Percentiles rank a stretch among this genome's conserved stretches.
Conservation (phyloP, 2,329 filamentous ascomycete species). For the Neofusicoccum ribis region DNA sequence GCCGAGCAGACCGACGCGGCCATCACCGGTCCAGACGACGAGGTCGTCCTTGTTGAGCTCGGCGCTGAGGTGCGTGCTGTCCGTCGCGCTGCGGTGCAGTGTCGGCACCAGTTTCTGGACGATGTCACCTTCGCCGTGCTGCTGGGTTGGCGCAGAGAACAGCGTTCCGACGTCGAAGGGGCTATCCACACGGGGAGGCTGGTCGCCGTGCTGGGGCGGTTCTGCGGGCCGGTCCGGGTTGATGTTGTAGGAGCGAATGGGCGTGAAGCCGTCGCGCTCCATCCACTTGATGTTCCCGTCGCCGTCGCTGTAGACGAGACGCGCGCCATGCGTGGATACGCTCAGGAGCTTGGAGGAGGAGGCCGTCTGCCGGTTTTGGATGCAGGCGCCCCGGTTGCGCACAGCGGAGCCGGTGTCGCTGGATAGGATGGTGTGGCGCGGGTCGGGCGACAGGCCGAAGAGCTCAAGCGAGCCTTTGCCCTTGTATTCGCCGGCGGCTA, state of each 20-base stretch:
- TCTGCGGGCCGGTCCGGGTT: slow-evolving; percentile 42
- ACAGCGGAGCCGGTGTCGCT: slow-evolving; percentile 30
- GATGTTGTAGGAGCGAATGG: slow-evolving; percentile 59
- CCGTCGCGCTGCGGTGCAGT: slow-evolving; percentile 32
- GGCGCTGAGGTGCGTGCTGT: slow-evolving; percentile 11
- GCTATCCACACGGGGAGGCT: slow-evolving; percentile 14
- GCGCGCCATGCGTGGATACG: slow-evolving; percentile 76
- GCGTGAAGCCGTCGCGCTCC: slow-evolving; percentile 71
- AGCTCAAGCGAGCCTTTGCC: slow-evolving; percentile 86
- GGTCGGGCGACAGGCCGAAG: slow-evolving; percentile 62
- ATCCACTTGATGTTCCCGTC: slow-evolving; percentile 87
- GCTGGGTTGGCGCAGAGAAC: not conserved
- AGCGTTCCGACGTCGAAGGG: slow-evolving; percentile 63
- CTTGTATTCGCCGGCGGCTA: slow-evolving; percentile 88
- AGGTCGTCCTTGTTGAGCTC: slow-evolving; percentile 60
- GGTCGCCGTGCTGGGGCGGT: not conserved
- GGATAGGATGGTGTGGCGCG: slow-evolving; percentile 32
- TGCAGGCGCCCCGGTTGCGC: slow-evolving; percentile 22
- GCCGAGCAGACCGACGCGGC: slow-evolving; percentile 68
- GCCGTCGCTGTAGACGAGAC: slow-evolving; percentile 80
- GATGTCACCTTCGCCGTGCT: slow-evolving; percentile 60
- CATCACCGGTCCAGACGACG: slow-evolving; percentile 83
- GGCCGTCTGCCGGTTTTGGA: slow-evolving; percentile 79
- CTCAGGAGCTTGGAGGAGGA: slow-evolving; percentile 79
- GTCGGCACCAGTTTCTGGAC: slow-evolving; percentile 75